Evolutionary conservation across 208 protist species (phyloP).

Genomic region (Leishmania amazonensis): DNA sequence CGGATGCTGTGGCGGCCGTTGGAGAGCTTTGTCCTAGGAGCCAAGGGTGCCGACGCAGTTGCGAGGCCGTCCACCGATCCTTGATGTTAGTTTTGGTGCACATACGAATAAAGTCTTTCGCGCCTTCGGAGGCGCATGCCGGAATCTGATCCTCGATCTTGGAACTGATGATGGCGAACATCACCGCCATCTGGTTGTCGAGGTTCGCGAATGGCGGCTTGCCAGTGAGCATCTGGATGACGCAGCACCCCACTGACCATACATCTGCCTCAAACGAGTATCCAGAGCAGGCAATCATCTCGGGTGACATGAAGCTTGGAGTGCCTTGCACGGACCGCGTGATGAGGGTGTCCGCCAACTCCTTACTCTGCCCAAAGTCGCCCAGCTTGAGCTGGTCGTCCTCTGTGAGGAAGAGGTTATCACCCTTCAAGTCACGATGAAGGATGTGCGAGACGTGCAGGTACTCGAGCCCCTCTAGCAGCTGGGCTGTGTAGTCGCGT

Average conservation of each 20-base stretch:
- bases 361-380: conserved; percentile 92
- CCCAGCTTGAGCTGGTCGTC: conserved; percentile 81
- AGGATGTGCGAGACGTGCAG: conserved; percentile 85
- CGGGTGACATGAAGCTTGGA: conserved; percentile 94
- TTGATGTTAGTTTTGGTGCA: conserved; percentile 71
- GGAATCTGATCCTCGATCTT: conserved; percentile 76
- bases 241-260: conserved; percentile 93
- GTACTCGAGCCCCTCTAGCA: conserved; percentile 88
- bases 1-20: conserved; percentile 1
- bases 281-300: conserved; percentile 90
- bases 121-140: conserved; percentile 50
- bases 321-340: conserved; percentile 91
- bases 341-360: conserved; percentile 79
- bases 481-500: conserved; percentile 78
- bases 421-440: conserved; percentile 93
- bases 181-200: conserved; percentile 91
- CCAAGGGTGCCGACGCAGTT: conserved; percentile 82
- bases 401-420: conserved; percentile 90
- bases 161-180: conserved; percentile 90
- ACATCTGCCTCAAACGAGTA: conserved; percentile 91
- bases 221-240: conserved; percentile 92
- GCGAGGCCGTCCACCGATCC: conserved; percentile 59
- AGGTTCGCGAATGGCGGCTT: conserved; percentile 80
- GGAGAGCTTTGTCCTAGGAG: conserved; percentile 27
- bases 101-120: conserved; percentile 75